Percentiles rank a stretch among this genome's conserved stretches.
phyloP scores from a whole-genome alignment of 2,329 filamentous ascomycete species.

The Pseudopithomyces chartarum region DNA sequence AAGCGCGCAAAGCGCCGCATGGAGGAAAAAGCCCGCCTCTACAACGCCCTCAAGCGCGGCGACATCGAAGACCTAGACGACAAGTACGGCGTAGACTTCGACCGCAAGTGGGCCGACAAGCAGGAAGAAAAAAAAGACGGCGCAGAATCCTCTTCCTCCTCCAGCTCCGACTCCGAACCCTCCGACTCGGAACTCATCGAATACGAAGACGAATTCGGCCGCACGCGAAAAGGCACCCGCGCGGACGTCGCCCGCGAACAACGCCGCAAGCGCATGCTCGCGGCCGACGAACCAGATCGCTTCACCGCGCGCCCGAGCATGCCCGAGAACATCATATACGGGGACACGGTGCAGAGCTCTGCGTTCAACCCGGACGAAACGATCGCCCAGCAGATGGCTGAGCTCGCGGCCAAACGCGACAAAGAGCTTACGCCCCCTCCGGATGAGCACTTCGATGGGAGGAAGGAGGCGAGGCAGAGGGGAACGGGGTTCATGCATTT shows the following conservation, averaged over 20 bases:
- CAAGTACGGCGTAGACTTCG: constrained; percentile 83
- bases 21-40: constrained; percentile 87
- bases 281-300: constrained; percentile 66
- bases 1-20: constrained; percentile 77
- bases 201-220: constrained; percentile 89
- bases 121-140: constrained; percentile 51
- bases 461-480: constrained; percentile 80
- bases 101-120: constrained; percentile 88
- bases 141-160: constrained; percentile 48
- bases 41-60: constrained; percentile 89
- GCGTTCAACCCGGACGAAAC: constrained; percentile 80
- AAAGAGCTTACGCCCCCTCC: constrained; percentile 79
- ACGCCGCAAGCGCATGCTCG: constrained; percentile 59
- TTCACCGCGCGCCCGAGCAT: constrained; percentile 71
- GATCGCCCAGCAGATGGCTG: constrained; percentile 71
- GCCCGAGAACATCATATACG: constrained; percentile 77
- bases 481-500: constrained; percentile 94
- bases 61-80: constrained; percentile 69
- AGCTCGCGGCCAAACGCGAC: constrained; percentile 78
- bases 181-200: constrained; percentile 72
- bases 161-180: constrained; percentile 40
- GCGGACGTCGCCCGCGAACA: constrained; percentile 70
- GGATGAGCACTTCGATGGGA: constrained; percentile 83
- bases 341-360: constrained; percentile 79
- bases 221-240: constrained; percentile 74